Base-by-base conservation (phyloP, 129 eudicot species). In the Centella asiatica region DNA sequence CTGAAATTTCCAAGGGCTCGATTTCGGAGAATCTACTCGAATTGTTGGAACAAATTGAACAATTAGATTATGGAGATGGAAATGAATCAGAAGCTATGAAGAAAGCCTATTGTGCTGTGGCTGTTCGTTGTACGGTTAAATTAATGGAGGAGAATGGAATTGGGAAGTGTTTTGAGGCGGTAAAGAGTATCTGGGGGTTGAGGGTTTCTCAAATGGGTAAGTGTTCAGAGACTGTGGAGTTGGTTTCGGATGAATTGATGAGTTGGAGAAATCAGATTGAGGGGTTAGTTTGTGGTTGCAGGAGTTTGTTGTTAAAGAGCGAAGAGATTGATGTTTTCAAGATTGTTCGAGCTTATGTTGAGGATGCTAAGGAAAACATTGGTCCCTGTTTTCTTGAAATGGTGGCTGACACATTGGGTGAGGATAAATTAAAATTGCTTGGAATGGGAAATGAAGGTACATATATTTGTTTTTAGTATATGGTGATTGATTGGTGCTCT, bases 311-410 rank as follows among this genome's bases (percentile, higher is more conserved):
- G 56, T 40, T 20, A 58, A 78, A 47, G 80, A 60, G 77, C 65
- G 60, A 47, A 20, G 78, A 46, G 1, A 24, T 74, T 62, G 75
- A 77, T 60, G 84, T 68, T 7, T 61, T 73, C 22, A 79, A 79
- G 66, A 67, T 55, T 2, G 74, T 90, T 57, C 45, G 55, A 19
- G 53, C 42, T 39, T 87, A 77, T 65, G 62, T 92, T n/a, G 55
- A 39, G 3, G 90, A 87, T 31, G 94, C 64, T 5, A 75, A 64
- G 61, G 81, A 60, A 49, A 58, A 27, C 20, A 69, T 80, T 81
- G 94, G 90, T 12, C 94, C 94, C 12, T 66, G 94, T 0, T 87
- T 92, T 81, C 72, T 88, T 33, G 93, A 88, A 51, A 4, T 72
- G 56, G 77, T 76, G 34, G 76, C 71, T 1, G 81, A 73, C 34